Base-by-base conservation (phyloP, 2,329 filamentous ascomycete genomes). In the Trichoderma sp. region DNA sequence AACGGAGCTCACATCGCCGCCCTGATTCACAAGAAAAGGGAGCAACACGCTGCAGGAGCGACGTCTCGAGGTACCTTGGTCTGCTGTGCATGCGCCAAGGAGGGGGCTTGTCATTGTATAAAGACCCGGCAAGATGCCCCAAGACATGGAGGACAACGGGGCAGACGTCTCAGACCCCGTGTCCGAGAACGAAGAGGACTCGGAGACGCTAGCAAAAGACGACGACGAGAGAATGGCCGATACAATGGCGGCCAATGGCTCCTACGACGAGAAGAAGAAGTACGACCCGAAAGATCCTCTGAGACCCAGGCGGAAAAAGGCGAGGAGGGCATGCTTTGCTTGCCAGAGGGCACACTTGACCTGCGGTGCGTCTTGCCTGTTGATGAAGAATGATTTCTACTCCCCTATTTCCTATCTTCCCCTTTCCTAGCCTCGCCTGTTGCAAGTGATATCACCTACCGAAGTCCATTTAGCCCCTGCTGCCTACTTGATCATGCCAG, bases 321-420 rank as follows among this genome's bases (percentile, higher is more conserved):
- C 95, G 44, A 87, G 94, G 71, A 86, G 95, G 77, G 95, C 95
- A 65, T 99, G 95, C 78, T 97, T 90, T 85, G 94, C 95, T 69
- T 99, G 95, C 79, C 95, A 99, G 80, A 86, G 94, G 78, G 95
- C 95, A 68, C 95, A 99, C 85, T 82, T 99, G 76, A 99, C 95
- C 69, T 99, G 95, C 82, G 94, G 95, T 98, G 90, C 85, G 93
- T 88, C 69, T 65, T 63, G 43, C 30, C 28, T 17, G 43, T 43
- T 41, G 17, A 19, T 34, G 24, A 6, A 28, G 28, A 28, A 28
- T 7, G 5, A 28, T 28, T 7, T 7, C 28, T 28, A 28, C 5
- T 5, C 28, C 28, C 28, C 9, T 9, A 34, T 34, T 10, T 1
- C 9, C 10, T 10, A 10, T 26, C 14, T 19, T 12, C 7, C 7